Evolutionary conservation across 2,329 filamentous ascomycete genomes (phyloP).

Genomic region (Phyllosticta citribraziliensis): DNA sequence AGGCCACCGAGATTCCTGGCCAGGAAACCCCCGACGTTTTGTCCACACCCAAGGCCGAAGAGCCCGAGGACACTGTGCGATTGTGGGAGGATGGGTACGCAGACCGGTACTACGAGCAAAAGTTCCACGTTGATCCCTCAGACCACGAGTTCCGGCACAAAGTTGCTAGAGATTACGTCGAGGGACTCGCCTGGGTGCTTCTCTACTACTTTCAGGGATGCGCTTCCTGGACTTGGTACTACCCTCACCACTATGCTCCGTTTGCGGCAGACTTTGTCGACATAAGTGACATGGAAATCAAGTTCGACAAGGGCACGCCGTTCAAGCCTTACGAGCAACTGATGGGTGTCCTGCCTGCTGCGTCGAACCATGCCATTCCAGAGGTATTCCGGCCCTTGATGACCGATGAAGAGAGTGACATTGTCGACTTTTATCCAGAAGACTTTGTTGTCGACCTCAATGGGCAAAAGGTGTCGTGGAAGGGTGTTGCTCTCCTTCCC

Average conservation of each 20-base stretch:
- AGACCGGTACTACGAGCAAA: constrained; percentile 94
- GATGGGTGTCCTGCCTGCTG: constrained; percentile 94
- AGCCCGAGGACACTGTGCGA: constrained; percentile 68
- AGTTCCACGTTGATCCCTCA: constrained; percentile 74
- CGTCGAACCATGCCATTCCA: constrained; percentile 84
- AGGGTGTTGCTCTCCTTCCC: constrained; percentile 83
- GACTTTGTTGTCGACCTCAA: constrained; percentile 91
- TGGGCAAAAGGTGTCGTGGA: constrained; percentile 98
- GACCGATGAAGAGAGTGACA: constrained; percentile 77
- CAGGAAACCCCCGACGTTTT: constrained; percentile 46
- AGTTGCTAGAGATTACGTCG: constrained; percentile 84
- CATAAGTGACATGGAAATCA: constrained; percentile 65
- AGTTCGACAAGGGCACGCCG: constrained; percentile 73
- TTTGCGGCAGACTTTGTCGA: constrained; percentile 93
- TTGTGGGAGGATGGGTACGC: constrained; percentile 95
- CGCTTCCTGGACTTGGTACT: constrained; percentile 98
- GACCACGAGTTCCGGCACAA: constrained; percentile 80
- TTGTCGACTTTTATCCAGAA: constrained; percentile 95
- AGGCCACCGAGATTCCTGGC: constrained; percentile 48
- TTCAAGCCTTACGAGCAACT: constrained; percentile 94
- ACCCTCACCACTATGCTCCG: constrained; percentile 95
- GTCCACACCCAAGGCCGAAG: constrained; percentile 43
- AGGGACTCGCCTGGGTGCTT: constrained; percentile 90
- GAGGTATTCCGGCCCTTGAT: constrained; percentile 83
- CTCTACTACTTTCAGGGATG: constrained; percentile 98